A percentile compares a stretch with the other conserved stretches of the same genome.
Evolutionary conservation across 2,329 filamentous ascomycete species (phyloP).

Genomic region (Ophiostoma novo-ulmi): DNA sequence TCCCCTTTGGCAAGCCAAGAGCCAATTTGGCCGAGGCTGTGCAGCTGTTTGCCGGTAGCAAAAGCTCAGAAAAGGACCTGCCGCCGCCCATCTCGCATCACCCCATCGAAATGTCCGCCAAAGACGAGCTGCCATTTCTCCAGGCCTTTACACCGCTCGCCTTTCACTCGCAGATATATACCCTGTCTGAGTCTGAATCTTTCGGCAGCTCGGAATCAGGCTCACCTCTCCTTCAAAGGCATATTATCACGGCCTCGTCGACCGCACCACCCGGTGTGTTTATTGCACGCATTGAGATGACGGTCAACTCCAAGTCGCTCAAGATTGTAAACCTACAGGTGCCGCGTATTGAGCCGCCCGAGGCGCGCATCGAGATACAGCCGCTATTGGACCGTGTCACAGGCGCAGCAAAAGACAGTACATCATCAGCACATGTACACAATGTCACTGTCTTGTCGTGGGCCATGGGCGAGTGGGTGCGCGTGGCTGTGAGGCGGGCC

Average conservation of each 20-base stretch:
- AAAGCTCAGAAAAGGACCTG: slow-evolving; percentile 29
- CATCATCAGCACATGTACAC: slow-evolving; percentile 38
- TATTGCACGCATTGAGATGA: slow-evolving; percentile 52
- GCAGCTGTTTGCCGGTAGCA: slow-evolving; percentile 24
- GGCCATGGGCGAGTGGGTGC: slow-evolving; percentile 65
- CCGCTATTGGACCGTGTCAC: slow-evolving; percentile 45
- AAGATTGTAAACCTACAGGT: slow-evolving; percentile 51
- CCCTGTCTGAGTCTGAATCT: slow-evolving; percentile 40
- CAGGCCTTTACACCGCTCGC: slow-evolving; percentile 65
- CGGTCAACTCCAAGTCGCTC: slow-evolving; percentile 50
- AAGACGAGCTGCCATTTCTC: slow-evolving; percentile 63
- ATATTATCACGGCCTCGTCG: slow-evolving; percentile 51
- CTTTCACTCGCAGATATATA: slow-evolving; percentile 51
- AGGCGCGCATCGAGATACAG: slow-evolving; percentile 53
- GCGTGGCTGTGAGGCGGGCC: slow-evolving; percentile 55
- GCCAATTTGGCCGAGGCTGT: slow-evolving; percentile 31
- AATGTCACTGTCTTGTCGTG: slow-evolving; percentile 59
- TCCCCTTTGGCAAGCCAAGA: slow-evolving; percentile 45
- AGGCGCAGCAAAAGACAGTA: slow-evolving; percentile 23
- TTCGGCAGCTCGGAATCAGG: background rate
- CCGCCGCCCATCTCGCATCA: slow-evolving; percentile 55
- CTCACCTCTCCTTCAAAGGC: slow-evolving; percentile 39
- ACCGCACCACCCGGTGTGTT: slow-evolving; percentile 51
- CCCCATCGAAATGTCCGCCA: slow-evolving; percentile 56
- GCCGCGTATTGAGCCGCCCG: slow-evolving; percentile 49